A percentile compares a stretch with the other conserved stretches of the same genome.
Conservation (phyloP, 352 stramenopile species). For the Halophytophthora batemanensis region DNA sequence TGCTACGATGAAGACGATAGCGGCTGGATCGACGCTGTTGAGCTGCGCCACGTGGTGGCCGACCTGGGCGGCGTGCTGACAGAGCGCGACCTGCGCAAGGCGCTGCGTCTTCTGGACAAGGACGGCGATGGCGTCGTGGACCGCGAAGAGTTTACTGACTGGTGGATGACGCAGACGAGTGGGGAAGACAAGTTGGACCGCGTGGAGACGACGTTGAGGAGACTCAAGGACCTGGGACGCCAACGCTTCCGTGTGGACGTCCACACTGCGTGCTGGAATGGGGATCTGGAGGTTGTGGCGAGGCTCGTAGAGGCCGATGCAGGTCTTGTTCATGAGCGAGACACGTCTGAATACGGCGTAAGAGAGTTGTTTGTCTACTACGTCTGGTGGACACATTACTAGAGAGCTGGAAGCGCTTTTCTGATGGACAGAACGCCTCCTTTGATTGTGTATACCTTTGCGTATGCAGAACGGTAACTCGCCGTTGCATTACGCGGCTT, state of each 20-base stretch:
- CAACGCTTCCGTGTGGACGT: conserved; percentile 68
- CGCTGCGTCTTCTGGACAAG: conserved; percentile 42
- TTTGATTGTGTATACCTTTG: neutral
- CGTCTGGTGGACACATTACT: neutral
- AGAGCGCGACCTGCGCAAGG: conserved; percentile 33
- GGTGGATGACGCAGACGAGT: conserved; percentile 40
- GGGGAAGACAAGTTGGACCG: conserved; percentile 39
- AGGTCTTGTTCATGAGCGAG: conserved; percentile 39
- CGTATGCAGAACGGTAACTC: conserved; percentile 49
- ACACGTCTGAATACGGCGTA: conserved; percentile 58
- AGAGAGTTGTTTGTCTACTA: conserved; percentile 1
- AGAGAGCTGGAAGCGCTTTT: no score
- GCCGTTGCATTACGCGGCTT: conserved; percentile 73
- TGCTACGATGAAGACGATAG: conserved; percentile 59
- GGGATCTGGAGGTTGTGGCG: conserved; percentile 37
- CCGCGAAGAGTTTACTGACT: conserved; percentile 51
- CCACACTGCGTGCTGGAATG: conserved; percentile 56
- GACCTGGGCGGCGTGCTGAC: conserved; percentile 58
- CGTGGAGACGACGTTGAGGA: conserved; percentile 45
- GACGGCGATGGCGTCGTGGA: conserved; percentile 54
- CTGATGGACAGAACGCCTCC: no score
- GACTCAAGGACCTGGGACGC: conserved; percentile 50
- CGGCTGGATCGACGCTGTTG: conserved; percentile 44
- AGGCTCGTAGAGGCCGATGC: conserved; percentile 35
- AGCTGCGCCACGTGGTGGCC: conserved; percentile 48